Percentiles rank a stretch among this genome's conserved stretches.
Evolutionary conservation across 805 yeast genomes (phyloP).

Genomic region (Pichia ethanolica): DNA sequence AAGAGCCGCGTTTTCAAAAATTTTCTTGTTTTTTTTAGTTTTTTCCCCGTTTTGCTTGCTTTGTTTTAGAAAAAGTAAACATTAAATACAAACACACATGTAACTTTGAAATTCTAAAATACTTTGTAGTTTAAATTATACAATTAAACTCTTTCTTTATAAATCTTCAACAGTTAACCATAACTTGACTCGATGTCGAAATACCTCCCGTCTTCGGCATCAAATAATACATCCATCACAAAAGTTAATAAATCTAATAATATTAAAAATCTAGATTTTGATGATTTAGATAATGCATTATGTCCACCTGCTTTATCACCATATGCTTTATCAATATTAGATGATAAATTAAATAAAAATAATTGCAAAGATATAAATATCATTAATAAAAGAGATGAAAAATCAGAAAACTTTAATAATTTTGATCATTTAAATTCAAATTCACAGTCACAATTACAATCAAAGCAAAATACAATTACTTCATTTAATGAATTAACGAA

Average conservation of each 20-base stretch:
- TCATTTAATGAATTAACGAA: constrained; percentile 6
- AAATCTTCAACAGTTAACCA: too few relatives aligned
- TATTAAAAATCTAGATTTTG: constrained; percentile 4
- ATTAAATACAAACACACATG: too few relatives aligned
- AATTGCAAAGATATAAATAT: constrained; percentile 2
- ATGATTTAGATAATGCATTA: constrained; percentile 32
- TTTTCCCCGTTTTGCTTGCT: too few relatives aligned
- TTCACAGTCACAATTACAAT: too few relatives aligned
- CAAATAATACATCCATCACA: constrained; percentile 3
- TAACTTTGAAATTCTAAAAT: too few relatives aligned
- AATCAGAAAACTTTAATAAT: neutral
- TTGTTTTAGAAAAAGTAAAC: too few relatives aligned
- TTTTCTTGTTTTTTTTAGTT: too few relatives aligned
- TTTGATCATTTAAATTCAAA: neutral
- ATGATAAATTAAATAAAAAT: constrained; percentile 22
- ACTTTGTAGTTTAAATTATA: too few relatives aligned
- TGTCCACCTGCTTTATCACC: constrained; percentile 49
- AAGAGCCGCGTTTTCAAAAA: too few relatives aligned
- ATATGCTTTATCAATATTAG: constrained; percentile 42
- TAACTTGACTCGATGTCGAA: neutral
- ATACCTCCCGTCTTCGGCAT: constrained; percentile 6
- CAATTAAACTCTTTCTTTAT: too few relatives aligned
- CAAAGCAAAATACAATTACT: constrained; percentile 4
- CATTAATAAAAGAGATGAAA: neutral
- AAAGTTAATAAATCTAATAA: neutral